Base-by-base conservation (phyloP, 1,284 basidiomycete species). In the Ustilago tritici region DNA sequence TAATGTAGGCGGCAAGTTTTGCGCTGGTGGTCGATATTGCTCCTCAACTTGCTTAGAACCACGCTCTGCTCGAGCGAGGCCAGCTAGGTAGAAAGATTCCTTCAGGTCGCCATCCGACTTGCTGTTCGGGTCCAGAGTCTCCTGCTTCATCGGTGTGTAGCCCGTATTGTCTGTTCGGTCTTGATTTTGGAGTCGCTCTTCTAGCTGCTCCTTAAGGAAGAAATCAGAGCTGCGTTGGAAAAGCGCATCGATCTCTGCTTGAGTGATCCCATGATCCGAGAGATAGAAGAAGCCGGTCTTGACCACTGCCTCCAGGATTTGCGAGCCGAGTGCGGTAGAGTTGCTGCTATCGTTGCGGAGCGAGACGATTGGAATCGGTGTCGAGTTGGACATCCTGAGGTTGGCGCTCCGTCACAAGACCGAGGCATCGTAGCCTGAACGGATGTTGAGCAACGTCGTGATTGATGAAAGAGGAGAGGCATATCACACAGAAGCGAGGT, bases 231-330 rank as follows among this genome's bases (percentile, higher is more conserved):
- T 79, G 4, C 58, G 56, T 11, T 47, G 43, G 62, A 82, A 83
- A 17, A 76, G 66, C n/a, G 47, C 10, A 41, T 75, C 66, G 50
- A 82, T 53, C 36, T 78, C 74, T 12, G 60, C 46, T 15, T 59
- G 56, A 31, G 35, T 43, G 65, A 83, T 80, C 23, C 68, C 74
- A 52, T 81, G 78, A 38, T 81, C 67, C 8, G 49, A 40, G 34
- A 83, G 76, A 57, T 83, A 83, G 74, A 83, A 83, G 58, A 83
- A 83, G 28, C 82, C 81, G 0, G 72, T 71, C 36, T 60, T 49
- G 12, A 75, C 65, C 6, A 72, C 69, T 1, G 79, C 78, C 1
- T 78, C 66, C n/a, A 73, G 23, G 47, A 81, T 66, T 8, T 41
- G 55, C 19, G 65, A 31, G 4, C 74, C 74, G 5, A 81, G 56